These are phyloP conservation scores for Tolypocladium pustulatum DNA, from an alignment of 2,329 filamentous ascomycete genomes.

Conservation along the genomic window DNA sequence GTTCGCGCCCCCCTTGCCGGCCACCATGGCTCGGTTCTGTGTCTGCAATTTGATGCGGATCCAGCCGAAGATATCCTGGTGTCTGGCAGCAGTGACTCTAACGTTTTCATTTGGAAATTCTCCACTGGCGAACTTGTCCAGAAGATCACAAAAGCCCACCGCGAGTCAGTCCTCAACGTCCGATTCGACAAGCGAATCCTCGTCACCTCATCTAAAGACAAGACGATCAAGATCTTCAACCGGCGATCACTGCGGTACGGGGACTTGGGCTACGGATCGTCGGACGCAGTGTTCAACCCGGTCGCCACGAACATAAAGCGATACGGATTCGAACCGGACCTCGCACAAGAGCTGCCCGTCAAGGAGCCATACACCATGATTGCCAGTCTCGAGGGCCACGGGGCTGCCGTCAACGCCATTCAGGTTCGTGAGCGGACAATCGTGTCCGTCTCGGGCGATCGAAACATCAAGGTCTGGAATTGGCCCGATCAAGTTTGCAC, in stretches of 20 bases:
- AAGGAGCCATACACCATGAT: slow-evolving; percentile 65
- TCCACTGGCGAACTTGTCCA: slow-evolving; percentile 79
- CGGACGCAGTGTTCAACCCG: slow-evolving; percentile 33
- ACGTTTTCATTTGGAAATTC: slow-evolving; percentile 86
- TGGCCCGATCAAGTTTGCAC: slow-evolving; percentile 68
- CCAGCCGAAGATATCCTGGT: slow-evolving; percentile 87
- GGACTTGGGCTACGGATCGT: slow-evolving; percentile 42
- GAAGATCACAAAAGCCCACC: slow-evolving; percentile 65
- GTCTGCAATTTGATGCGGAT: slow-evolving; percentile 86
- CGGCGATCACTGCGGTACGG: slow-evolving; percentile 54
- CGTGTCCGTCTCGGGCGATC: slow-evolving; percentile 89
- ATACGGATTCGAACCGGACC: slow-evolving; percentile 43
- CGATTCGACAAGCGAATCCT: slow-evolving; percentile 85
- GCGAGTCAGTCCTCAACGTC: slow-evolving; percentile 87
- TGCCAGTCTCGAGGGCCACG: slow-evolving; percentile 71
- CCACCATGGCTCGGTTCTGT: slow-evolving; percentile 80
- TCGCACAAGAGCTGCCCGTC: slow-evolving; percentile 34
- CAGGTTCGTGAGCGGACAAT: slow-evolving; percentile 79
- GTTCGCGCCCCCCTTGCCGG: slow-evolving; percentile 61
- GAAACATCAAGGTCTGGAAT: slow-evolving; percentile 91
- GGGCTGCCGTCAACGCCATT: slow-evolving; percentile 90
- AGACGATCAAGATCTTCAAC: slow-evolving; percentile 94
- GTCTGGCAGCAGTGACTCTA: slow-evolving; percentile 86
- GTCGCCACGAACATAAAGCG: slow-evolving; percentile 40
- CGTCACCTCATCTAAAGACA: slow-evolving; percentile 96